A percentile compares a stretch with the other conserved stretches of the same genome.
These are phyloP conservation scores for Trichophyton mentagrophytes DNA, from an alignment of 2,329 filamentous ascomycete species.

Conservation along the genomic window DNA sequence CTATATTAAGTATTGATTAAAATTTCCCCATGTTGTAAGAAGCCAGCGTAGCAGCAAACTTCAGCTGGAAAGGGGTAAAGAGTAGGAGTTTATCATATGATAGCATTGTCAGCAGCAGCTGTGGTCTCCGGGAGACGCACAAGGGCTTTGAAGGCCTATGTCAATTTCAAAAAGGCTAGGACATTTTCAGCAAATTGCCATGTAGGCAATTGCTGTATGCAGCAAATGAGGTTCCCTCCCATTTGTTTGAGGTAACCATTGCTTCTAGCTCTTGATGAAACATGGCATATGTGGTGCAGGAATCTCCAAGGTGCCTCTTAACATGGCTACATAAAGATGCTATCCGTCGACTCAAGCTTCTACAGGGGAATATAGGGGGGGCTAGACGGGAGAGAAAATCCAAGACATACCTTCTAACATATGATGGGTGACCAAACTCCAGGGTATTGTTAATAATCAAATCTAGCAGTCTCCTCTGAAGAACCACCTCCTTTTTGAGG, in stretches of 20 bases:
- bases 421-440: conserved; percentile 33
- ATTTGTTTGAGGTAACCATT: neutral
- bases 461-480: conserved; percentile 46
- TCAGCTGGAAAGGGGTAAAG: neutral
- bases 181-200: neutral
- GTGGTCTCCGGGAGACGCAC: neutral
- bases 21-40: neutral
- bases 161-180: neutral
- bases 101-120: neutral
- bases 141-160: neutral
- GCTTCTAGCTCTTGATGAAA: neutral
- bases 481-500: conserved; percentile 44
- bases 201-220: conserved; percentile 6
- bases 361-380: conserved; percentile 20
- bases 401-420: conserved; percentile 38
- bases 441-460: conserved; percentile 34
- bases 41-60: neutral
- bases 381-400: conserved; percentile 5
- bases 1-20: neutral
- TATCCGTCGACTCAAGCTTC: conserved; percentile 25
- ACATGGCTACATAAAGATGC: conserved; percentile 25
- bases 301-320: conserved; percentile 9
- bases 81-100: neutral
- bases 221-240: neutral
- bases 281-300: neutral